Evolutionary conservation across 2,329 filamentous ascomycete species (phyloP).

Genomic region (Fusarium lyarnte): DNA sequence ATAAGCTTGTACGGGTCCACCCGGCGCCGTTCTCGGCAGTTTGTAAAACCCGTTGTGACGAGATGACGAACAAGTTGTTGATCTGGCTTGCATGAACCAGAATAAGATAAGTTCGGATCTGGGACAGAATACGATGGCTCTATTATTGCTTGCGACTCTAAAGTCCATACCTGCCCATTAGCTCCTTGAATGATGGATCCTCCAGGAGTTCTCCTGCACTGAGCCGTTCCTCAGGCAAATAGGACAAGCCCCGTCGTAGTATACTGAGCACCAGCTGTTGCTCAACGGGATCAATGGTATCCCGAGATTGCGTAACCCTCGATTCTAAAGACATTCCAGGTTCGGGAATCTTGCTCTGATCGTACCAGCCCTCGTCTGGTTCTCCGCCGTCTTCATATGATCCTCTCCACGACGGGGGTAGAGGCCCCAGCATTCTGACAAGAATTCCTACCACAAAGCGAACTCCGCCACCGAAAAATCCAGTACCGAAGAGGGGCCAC

Average conservation of each 20-base stretch:
- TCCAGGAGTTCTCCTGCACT: neutral
- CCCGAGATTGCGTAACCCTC: fast-evolving
- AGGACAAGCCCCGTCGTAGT: neutral
- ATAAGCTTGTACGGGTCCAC: neutral
- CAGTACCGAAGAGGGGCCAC: neutral
- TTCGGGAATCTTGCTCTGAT: neutral
- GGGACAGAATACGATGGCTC: too few species aligned
- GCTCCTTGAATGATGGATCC: neutral
- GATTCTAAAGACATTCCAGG: neutral
- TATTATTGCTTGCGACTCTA: neutral
- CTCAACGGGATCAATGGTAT: neutral
- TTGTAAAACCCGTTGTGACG: fast-evolving
- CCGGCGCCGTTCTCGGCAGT: neutral
- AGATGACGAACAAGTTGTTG: too few species aligned
- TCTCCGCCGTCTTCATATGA: neutral
- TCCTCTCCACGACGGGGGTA: neutral
- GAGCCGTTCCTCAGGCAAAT: neutral
- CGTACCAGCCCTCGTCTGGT: neutral
- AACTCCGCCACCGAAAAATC: neutral
- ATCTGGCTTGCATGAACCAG: too few species aligned
- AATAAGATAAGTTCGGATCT: too few species aligned
- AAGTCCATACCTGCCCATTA: neutral
- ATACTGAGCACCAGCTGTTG: neutral
- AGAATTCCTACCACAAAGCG: fast-evolving
- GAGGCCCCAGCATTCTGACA: neutral